phyloP scores from a whole-genome alignment of 1,284 basidiomycete genomes.

The Boletus semigastroideus region DNA sequence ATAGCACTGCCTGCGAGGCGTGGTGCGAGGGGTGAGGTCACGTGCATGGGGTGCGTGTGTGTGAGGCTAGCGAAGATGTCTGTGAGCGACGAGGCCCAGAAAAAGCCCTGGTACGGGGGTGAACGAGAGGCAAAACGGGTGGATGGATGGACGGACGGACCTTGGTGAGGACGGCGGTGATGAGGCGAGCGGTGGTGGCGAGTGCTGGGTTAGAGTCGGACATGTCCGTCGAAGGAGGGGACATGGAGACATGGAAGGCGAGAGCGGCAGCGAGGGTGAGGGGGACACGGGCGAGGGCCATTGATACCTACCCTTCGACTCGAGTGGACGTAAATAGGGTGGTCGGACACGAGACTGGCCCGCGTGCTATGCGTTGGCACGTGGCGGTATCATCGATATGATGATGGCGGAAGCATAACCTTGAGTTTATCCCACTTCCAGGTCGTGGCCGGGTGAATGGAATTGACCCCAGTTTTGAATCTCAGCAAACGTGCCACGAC shows the following conservation, averaged over 20 bases:
- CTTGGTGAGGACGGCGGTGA: conserved; percentile 13
- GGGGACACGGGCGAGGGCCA: conserved; percentile 17
- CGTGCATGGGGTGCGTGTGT: background rate
- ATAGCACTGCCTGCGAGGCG: conserved; percentile 16
- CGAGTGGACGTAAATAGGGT: background rate
- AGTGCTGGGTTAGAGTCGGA: background rate
- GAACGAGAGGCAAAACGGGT: background rate
- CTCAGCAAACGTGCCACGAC: no score
- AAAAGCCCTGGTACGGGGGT: conserved; percentile 18
- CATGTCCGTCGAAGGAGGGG: background rate
- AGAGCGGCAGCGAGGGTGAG: conserved; percentile 19
- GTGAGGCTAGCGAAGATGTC: conserved; percentile 11
- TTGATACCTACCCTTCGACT: background rate
- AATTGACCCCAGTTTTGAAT: no score
- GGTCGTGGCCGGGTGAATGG: no score
- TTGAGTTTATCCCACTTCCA: no score
- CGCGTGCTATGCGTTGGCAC: no score
- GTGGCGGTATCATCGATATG: no score
- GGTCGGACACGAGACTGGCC: no score
- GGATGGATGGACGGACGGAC: conserved; percentile 2
- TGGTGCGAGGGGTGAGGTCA: conserved; percentile 1
- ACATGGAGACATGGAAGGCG: conserved; percentile 26
- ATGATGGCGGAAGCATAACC: no score
- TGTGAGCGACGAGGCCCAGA: conserved; percentile 19
- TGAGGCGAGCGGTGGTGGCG: conserved; percentile 7